A percentile compares a stretch with the other conserved stretches of the same genome.
These are phyloP conservation scores for Ramicandelaber brevisporus DNA, from an alignment of 192 early-diverging fungal species.

Conservation along the genomic window DNA sequence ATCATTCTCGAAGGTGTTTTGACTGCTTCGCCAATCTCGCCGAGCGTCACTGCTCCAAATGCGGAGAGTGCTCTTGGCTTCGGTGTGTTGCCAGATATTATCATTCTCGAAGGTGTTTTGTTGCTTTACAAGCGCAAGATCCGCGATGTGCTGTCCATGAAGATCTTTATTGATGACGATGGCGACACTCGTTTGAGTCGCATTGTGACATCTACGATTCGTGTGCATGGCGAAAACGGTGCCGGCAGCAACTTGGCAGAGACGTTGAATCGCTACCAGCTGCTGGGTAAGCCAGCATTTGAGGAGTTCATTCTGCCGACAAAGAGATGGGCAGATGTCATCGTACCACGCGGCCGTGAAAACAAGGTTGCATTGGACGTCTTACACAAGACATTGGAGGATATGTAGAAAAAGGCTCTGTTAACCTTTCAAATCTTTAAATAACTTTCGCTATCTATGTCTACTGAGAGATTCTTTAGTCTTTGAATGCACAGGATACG, in stretches of 20 bases:
- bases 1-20: constrained; percentile 36
- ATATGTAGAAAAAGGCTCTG: constrained; percentile 7
- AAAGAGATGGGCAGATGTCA: constrained; percentile 50
- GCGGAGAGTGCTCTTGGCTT: constrained; percentile 3
- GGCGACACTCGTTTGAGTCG: constrained; percentile 40
- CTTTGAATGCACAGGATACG: no score
- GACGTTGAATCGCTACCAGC: constrained; percentile 40
- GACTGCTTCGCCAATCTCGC: constrained; percentile 3
- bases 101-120: constrained; percentile 55
- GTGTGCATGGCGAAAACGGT: constrained; percentile 6
- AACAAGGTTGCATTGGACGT: constrained; percentile 36
- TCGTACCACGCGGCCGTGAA: constrained; percentile 35
- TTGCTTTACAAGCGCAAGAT: constrained; percentile 42
- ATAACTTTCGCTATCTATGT: neutral
- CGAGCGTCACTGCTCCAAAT: constrained; percentile 2
- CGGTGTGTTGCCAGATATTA: constrained; percentile 26
- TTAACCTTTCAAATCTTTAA: neutral
- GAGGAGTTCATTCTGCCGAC: constrained; percentile 70
- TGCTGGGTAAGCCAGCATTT: constrained; percentile 59
- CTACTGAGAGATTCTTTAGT: no score
- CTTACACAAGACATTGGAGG: constrained; percentile 23
- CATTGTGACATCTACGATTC: constrained; percentile 11
- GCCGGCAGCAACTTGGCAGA: constrained; percentile 15
- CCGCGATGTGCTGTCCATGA: constrained; percentile 42
- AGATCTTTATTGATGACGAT: constrained; percentile 68